These are phyloP conservation scores for Mrakia blollopis DNA, from an alignment of 768 basidiomycete species.

Conservation along the genomic window DNA sequence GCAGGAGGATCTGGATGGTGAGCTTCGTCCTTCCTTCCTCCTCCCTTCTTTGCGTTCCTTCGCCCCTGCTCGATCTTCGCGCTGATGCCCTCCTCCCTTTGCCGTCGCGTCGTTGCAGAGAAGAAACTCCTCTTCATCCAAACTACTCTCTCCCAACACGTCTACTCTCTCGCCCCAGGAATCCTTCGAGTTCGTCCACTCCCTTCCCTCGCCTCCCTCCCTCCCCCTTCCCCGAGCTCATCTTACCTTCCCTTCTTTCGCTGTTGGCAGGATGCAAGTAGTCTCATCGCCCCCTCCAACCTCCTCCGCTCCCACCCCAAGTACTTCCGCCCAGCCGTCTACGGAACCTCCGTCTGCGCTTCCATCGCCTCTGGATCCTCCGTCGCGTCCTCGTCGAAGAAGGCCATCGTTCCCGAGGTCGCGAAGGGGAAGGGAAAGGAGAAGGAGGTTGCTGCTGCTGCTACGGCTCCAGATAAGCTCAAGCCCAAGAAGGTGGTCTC, in stretches of 20 bases:
- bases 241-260: neutral
- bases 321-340: neutral
- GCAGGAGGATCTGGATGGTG: constrained; percentile 1
- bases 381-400: neutral
- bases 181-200: neutral
- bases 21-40: neutral
- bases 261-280: neutral
- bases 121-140: neutral
- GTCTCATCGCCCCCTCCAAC: neutral
- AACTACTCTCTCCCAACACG: neutral
- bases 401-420: neutral
- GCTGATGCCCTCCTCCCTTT: neutral
- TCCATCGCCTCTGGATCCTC: neutral
- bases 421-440: neutral
- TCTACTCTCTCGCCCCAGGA: neutral
- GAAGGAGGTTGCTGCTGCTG: neutral
- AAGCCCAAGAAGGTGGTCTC: neutral
- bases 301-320: constrained; percentile 6
- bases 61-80: neutral
- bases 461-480: neutral
- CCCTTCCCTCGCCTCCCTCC: too few species aligned
- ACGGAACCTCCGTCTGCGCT: neutral
- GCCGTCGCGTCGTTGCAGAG: neutral
- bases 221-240: neutral
- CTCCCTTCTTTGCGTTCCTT: neutral